phyloP scores from a whole-genome alignment of 768 basidiomycete species.

The Coprinopsis sp. region DNA sequence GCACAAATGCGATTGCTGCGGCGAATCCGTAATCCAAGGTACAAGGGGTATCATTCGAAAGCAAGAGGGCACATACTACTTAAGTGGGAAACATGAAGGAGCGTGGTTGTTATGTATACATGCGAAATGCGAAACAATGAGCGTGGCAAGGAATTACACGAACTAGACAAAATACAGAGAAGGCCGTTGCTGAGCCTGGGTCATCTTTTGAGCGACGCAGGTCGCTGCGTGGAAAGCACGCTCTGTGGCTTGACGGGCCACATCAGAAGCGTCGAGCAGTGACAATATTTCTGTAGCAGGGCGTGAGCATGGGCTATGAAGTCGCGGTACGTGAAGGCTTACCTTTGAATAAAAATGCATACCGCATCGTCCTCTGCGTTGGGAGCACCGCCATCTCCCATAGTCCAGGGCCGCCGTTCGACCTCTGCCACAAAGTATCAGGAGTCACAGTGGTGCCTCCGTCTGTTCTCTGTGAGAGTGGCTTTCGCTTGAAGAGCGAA shows the following conservation, averaged over 20 bases:
- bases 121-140: neutral
- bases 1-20: too few species aligned
- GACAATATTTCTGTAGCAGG: slow-evolving; percentile 1
- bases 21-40: too few species aligned
- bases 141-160: neutral
- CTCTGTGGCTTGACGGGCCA: slow-evolving; percentile 14
- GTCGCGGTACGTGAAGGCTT: neutral
- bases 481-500: slow-evolving; percentile 1
- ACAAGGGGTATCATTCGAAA: too few species aligned
- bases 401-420: slow-evolving; percentile 24
- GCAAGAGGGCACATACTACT: too few species aligned
- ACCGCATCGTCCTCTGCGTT: slow-evolving; percentile 59
- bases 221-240: slow-evolving; percentile 25
- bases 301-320: neutral
- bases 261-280: neutral
- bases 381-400: slow-evolving; percentile 63
- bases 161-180: neutral
- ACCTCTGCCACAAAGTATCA: slow-evolving; percentile 5
- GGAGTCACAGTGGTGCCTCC: slow-evolving; percentile 1
- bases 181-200: slow-evolving; percentile 1
- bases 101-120: too few species aligned
- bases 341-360: slow-evolving; percentile 60
- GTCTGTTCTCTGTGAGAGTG: slow-evolving; percentile 7
- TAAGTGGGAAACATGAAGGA: too few species aligned
- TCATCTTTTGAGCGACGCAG: slow-evolving; percentile 16